Percentiles rank a stretch among this genome's conserved stretches.
Evolutionary conservation across 768 basidiomycete species (phyloP).

Genomic region (Calvatia gigantea): DNA sequence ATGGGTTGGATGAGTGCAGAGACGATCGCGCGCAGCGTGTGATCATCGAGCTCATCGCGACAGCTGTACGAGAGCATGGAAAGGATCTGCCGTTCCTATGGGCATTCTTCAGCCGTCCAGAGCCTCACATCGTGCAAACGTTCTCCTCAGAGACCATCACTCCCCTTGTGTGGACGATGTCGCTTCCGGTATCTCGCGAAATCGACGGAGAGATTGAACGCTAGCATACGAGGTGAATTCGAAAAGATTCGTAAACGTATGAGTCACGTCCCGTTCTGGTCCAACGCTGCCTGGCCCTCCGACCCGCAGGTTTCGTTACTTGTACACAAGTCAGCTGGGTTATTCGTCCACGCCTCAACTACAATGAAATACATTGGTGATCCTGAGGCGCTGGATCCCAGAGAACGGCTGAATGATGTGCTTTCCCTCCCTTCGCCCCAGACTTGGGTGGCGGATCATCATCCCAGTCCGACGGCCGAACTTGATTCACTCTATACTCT

Average conservation of each 20-base stretch:
- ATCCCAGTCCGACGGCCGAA: background rate
- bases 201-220: background rate
- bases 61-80: background rate
- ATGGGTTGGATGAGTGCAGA: background rate
- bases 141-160: background rate
- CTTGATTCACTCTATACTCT: background rate
- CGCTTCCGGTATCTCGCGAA: background rate
- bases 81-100: background rate
- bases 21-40: background rate
- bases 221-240: background rate
- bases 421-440: background rate
- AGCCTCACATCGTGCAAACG: background rate
- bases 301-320: background rate
- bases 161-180: background rate
- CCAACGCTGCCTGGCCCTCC: background rate
- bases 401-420: background rate
- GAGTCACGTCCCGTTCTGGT: background rate
- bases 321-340: background rate
- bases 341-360: slow-evolving; percentile 1
- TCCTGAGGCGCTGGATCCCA: background rate
- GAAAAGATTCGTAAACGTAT: background rate
- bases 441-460: background rate
- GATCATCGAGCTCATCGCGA: background rate
- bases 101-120: slow-evolving; percentile 4
- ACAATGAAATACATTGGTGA: background rate